A percentile compares a stretch with the other conserved stretches of the same genome.
These are phyloP conservation scores for Heritiera littoralis DNA, from an alignment of 345 rosid genomes.

Conservation along the genomic window DNA sequence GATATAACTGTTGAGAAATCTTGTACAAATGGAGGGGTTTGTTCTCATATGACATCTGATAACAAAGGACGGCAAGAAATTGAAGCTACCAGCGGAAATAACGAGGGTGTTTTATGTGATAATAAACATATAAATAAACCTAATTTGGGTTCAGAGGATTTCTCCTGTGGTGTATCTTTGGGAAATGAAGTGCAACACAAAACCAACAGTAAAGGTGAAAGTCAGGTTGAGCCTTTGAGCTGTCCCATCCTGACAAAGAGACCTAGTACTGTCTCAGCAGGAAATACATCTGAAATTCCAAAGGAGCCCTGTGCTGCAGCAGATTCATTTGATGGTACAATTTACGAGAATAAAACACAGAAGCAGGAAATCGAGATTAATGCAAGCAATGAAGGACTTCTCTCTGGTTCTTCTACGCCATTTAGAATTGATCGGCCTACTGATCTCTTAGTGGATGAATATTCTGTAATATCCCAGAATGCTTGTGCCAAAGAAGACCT, in stretches of 20 bases:
- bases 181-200: constrained; percentile 30
- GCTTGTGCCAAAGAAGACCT: constrained; percentile 25
- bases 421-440: constrained; percentile 33
- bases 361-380: constrained; percentile 18
- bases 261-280: constrained; percentile 5
- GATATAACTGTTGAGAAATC: constrained; percentile 19
- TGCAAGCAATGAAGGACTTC: constrained; percentile 26
- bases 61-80: constrained; percentile 35
- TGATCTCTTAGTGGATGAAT: constrained; percentile 17
- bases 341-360: constrained; percentile 17
- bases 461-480: constrained; percentile 19
- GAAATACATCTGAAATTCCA: constrained; percentile 29
- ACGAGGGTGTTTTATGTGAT: constrained; percentile 1
- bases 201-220: not conserved
- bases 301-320: constrained; percentile 18
- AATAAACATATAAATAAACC: constrained; percentile 17
- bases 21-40: constrained; percentile 27
- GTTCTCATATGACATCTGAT: constrained; percentile 26
- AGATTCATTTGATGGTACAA: constrained; percentile 22
- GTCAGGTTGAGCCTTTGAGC: constrained; percentile 14
- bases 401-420: constrained; percentile 25
- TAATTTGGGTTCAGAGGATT: constrained; percentile 18
- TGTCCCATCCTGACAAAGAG: constrained; percentile 13
- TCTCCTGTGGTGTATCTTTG: constrained; percentile 27
- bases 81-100: constrained; percentile 21